Percentiles rank a stretch among this genome's conserved stretches.
Evolutionary conservation across 805 yeast species (phyloP).

Genomic region (Henningerozyma blattae): DNA sequence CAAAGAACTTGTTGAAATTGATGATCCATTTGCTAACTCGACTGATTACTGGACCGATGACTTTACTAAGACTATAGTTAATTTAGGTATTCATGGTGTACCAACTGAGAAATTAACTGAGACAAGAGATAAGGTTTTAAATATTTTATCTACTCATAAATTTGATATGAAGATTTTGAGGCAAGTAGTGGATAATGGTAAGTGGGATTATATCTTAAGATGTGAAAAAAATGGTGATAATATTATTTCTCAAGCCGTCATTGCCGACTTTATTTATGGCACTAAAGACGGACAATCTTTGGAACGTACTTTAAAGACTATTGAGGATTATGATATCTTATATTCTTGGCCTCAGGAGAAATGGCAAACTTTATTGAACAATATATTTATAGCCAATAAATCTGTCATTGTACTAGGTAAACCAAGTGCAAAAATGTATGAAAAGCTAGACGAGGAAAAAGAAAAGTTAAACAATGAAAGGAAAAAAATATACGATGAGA

Average conservation of each 20-base stretch:
- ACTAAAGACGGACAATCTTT: slow-evolving; percentile 47
- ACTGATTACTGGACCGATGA: slow-evolving; percentile 65
- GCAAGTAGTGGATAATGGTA: slow-evolving; percentile 56
- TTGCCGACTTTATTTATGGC: slow-evolving; percentile 75
- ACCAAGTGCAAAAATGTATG: slow-evolving; percentile 53
- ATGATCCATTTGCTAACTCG: slow-evolving; percentile 68
- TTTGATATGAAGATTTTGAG: slow-evolving; percentile 56
- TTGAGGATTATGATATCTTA: slow-evolving; percentile 44
- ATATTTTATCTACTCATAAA: slow-evolving; percentile 41
- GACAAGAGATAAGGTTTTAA: slow-evolving; percentile 40
- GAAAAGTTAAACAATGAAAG: slow-evolving; percentile 39
- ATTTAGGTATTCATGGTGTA: slow-evolving; percentile 51
- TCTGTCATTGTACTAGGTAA: slow-evolving; percentile 56
- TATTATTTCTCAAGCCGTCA: slow-evolving; percentile 51
- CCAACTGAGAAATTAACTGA: slow-evolving; percentile 51
- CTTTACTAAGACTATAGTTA: slow-evolving; percentile 48
- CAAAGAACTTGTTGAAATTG: slow-evolving; percentile 64
- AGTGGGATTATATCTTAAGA: slow-evolving; percentile 45
- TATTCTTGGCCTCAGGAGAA: slow-evolving; percentile 46
- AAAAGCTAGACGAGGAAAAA: slow-evolving; percentile 36
- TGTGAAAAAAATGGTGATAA: slow-evolving; percentile 51
- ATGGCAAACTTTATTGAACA: slow-evolving; percentile 51
- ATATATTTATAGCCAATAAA: slow-evolving; percentile 45
- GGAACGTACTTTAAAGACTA: slow-evolving; percentile 37
- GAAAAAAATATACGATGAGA: slow-evolving; percentile 39